phyloP scores from a whole-genome alignment of 2,329 filamentous ascomycete species.

The Fusarium sp. region DNA sequence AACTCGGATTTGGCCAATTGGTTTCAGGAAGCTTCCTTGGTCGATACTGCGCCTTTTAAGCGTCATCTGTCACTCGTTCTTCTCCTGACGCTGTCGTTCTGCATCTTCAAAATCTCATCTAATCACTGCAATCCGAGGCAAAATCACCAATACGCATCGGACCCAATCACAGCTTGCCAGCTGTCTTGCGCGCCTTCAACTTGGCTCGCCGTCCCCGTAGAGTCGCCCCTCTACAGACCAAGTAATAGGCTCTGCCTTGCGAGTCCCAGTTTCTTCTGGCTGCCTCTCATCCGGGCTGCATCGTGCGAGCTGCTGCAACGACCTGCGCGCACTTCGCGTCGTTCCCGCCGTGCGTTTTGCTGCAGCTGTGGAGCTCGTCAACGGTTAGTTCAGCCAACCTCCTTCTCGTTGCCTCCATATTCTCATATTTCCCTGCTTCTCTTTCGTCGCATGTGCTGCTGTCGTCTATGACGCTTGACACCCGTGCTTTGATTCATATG shows the following conservation, averaged over 20 bases:
- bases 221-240: conserved; percentile 24
- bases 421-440: conserved; percentile 34
- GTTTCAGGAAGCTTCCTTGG: conserved; percentile 24
- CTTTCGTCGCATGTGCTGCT: conserved; percentile 28
- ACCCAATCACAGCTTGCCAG: conserved; percentile 50
- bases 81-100: conserved; percentile 31
- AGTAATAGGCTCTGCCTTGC: conserved; percentile 25
- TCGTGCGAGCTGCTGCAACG: conserved; percentile 37
- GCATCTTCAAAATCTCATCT: conserved; percentile 36
- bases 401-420: conserved; percentile 35
- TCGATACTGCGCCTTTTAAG: conserved; percentile 25
- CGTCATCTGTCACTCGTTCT: conserved; percentile 41
- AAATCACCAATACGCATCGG: conserved; percentile 35
- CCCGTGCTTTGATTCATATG: conserved; percentile 44
- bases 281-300: conserved; percentile 42
- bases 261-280: conserved; percentile 24
- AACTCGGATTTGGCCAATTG: conserved; percentile 39
- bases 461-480: conserved; percentile 33
- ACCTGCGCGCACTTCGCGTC: conserved; percentile 35
- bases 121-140: conserved; percentile 32
- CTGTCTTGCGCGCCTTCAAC: conserved; percentile 45
- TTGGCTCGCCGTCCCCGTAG: conserved; percentile 35
- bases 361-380: conserved; percentile 42
- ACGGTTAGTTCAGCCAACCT: conserved; percentile 41
- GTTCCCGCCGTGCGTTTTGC: conserved; percentile 32